Percentiles rank a stretch among this genome's conserved stretches.
These are phyloP conservation scores for Quercus alba DNA, from an alignment of 306 rosid species.

Conservation along the genomic window DNA sequence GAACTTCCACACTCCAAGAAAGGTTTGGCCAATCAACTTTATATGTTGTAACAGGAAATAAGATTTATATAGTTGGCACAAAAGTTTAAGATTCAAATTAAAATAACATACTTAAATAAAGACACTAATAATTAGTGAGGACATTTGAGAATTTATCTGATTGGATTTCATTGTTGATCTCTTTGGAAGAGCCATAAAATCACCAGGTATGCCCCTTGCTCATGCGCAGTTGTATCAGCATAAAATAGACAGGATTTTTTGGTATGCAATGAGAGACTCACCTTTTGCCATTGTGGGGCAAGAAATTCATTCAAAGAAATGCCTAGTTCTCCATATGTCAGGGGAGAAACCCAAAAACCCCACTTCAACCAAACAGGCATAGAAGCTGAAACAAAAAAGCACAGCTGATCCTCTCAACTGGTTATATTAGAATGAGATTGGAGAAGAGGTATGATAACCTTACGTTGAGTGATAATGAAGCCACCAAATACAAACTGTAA, in stretches of 20 bases:
- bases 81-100: too few relatives aligned
- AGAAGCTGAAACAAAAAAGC: conserved; percentile 22
- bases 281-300: conserved; percentile 30
- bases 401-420: neutral
- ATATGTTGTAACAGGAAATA: too few relatives aligned
- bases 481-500: too few relatives aligned
- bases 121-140: too few relatives aligned
- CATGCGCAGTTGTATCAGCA: neutral
- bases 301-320: conserved; percentile 31
- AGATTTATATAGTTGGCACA: too few relatives aligned
- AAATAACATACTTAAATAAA: too few relatives aligned
- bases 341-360: conserved; percentile 33
- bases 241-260: neutral
- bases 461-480: conserved; percentile 25
- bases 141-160: too few relatives aligned
- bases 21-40: too few relatives aligned
- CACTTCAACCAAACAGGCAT: conserved; percentile 36
- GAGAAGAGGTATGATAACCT: neutral
- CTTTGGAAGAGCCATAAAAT: too few relatives aligned
- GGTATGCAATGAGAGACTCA: neutral
- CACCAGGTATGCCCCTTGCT: too few relatives aligned
- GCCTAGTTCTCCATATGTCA: conserved; percentile 34
- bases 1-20: too few relatives aligned
- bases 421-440: neutral
- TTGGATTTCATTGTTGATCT: too few relatives aligned